phyloP scores from a whole-genome alignment of 352 stramenopile genomes.

The Globisporangium ultimum region DNA sequence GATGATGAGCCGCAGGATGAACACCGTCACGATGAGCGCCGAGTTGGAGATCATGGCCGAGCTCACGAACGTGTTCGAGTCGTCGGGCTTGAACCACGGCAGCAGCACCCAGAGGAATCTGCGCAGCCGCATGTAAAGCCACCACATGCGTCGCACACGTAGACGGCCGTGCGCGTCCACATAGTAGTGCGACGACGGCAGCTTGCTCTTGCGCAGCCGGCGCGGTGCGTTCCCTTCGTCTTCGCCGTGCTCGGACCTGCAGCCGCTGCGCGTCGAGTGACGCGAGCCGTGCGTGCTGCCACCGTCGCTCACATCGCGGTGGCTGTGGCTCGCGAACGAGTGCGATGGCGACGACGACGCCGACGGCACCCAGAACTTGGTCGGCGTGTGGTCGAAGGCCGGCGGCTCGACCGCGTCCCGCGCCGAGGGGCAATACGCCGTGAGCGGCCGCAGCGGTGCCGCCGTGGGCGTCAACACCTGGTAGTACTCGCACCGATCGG shows the following conservation, averaged over 20 bases:
- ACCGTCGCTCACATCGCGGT: conserved; percentile 14
- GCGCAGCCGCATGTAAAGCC: conserved; percentile 46
- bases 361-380: conserved; percentile 14
- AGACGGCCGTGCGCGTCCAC: conserved; percentile 48
- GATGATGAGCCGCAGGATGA: conserved; percentile 42
- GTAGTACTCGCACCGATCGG: conserved; percentile 9
- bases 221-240: background rate
- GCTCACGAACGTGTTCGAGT: conserved; percentile 80
- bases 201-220: background rate
- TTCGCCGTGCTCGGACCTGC: conserved; percentile 1
- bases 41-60: conserved; percentile 74
- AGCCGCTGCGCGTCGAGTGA: conserved; percentile 17
- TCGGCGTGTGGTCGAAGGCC: background rate
- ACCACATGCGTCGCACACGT: conserved; percentile 49
- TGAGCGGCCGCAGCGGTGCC: background rate
- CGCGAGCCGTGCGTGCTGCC: conserved; percentile 17
- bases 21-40: conserved; percentile 58
- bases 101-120: conserved; percentile 45
- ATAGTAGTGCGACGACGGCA: conserved; percentile 65
- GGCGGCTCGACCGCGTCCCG: background rate
- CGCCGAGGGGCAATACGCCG: conserved; percentile 1
- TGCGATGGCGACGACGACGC: conserved; percentile 14
- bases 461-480: conserved; percentile 12
- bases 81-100: conserved; percentile 61
- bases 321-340: conserved; percentile 17